Base-by-base conservation (phyloP, 2,329 filamentous ascomycete genomes). In the Diaporthe citri region DNA sequence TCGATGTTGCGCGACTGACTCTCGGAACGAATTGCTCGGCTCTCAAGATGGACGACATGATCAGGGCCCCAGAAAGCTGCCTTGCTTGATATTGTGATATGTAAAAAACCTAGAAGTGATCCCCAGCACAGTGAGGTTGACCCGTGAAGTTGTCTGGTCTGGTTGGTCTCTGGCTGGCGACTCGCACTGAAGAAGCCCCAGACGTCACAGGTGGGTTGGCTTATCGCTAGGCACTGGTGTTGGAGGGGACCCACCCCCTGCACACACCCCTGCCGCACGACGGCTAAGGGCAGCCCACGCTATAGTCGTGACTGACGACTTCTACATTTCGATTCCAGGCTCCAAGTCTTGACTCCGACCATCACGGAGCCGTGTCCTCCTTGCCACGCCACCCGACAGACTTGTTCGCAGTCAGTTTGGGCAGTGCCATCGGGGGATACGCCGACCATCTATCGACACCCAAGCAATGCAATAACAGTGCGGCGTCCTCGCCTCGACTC, bases 381-480 rank as follows among this genome's bases (percentile, higher is more conserved):
- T 55, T 41, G 22, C 57, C 46, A 51, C 46, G 22, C 43, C 70
- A 52, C 70, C 59, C 70, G 25, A 13, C 70, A 55, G 70, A 55
- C 57, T 34, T 64, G 57, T 31, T 72, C 39, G 57, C 57, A 62
- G 70, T 55, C 70, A 43, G 70, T 64, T 52, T 56, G 41, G 71
- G 71, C 51, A 72, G 71, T 51, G 46, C 48, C 17, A 25, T 55
- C 57, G 25, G 46, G 57, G 46, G 48, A 41, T 64, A 60, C 70
- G 48, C 20, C 25, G 36, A 41, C 17, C 17, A 6, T 31, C 20
- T 7, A 46, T 67, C 34, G 28, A 31, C 17, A 52, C 4, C 39
- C 39, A 20, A 64, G 28, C 20, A 34, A 71, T 76, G 67, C 51
- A 10, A 71, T 74, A 69, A 48, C 66, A 34, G 51, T 34, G 57